These are phyloP conservation scores for Cordyceps cateniannulata DNA, from an alignment of 2,329 filamentous ascomycete species.

Conservation along the genomic window DNA sequence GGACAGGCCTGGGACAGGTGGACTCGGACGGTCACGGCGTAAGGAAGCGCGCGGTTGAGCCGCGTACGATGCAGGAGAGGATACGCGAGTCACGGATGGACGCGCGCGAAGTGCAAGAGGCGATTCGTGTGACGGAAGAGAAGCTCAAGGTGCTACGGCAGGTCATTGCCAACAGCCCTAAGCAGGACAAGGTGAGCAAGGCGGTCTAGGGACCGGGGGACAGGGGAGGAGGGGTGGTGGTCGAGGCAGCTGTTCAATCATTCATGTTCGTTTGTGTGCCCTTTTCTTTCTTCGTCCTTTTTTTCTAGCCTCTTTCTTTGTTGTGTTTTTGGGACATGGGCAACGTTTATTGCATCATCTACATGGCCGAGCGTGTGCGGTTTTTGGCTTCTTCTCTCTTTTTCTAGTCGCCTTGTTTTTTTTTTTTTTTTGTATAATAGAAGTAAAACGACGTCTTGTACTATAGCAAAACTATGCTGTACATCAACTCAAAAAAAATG, in stretches of 20 bases:
- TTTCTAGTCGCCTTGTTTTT: slow-evolving; percentile 4
- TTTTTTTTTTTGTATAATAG: slow-evolving; percentile 7
- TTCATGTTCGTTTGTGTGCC: slow-evolving; percentile 1
- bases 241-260: background rate
- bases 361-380: slow-evolving; percentile 4
- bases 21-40: slow-evolving; percentile 26
- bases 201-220: background rate
- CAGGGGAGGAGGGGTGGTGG: background rate
- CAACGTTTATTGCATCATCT: background rate
- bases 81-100: slow-evolving; percentile 56
- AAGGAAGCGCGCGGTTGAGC: slow-evolving; percentile 45
- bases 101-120: slow-evolving; percentile 68
- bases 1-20: slow-evolving; percentile 64
- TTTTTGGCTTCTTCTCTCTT: slow-evolving; percentile 7
- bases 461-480: background rate
- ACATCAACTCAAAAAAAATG: background rate
- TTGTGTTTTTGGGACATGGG: background rate
- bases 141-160: slow-evolving; percentile 70
- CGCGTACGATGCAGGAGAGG: slow-evolving; percentile 53
- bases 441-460: background rate
- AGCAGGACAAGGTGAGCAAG: slow-evolving; percentile 12
- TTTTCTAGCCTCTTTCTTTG: background rate
- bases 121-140: slow-evolving; percentile 81
- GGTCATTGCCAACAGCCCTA: slow-evolving; percentile 51
- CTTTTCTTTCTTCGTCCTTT: background rate